phyloP scores from a whole-genome alignment of 2,329 filamentous ascomycete species.

The Xylogone sp. region DNA sequence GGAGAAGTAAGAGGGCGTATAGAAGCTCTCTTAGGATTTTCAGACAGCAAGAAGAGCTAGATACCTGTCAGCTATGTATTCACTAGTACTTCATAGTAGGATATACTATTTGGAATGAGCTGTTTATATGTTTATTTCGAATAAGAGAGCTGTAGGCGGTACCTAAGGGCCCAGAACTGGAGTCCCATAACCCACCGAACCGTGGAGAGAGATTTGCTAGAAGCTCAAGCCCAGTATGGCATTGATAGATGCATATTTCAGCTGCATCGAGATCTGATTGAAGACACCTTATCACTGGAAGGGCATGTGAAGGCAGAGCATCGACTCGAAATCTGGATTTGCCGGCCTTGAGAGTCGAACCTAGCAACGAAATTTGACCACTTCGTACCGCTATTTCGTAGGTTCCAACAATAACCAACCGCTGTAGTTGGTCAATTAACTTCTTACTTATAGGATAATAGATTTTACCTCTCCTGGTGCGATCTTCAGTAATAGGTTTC shows the following conservation, averaged over 20 bases:
- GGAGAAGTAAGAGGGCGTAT: constrained; percentile 54
- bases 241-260: constrained; percentile 53
- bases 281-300: constrained; percentile 59
- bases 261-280: constrained; percentile 41
- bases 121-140: constrained; percentile 18
- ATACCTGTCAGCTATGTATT: constrained; percentile 17
- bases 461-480: constrained; percentile 45
- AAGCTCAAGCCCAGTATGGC: constrained; percentile 42
- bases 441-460: not conserved
- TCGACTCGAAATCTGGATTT: constrained; percentile 52
- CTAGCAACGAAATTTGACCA: constrained; percentile 62
- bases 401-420: constrained; percentile 61
- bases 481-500: constrained; percentile 38
- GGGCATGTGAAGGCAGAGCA: constrained; percentile 64
- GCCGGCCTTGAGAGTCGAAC: constrained; percentile 54
- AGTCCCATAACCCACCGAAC: constrained; percentile 65
- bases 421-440: constrained; percentile 33
- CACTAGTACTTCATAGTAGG: constrained; percentile 3
- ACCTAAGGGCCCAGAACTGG: constrained; percentile 26
- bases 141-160: constrained; percentile 6
- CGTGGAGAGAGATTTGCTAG: constrained; percentile 61
- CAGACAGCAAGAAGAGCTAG: constrained; percentile 51
- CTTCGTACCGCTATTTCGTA: constrained; percentile 60
- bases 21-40: constrained; percentile 44
- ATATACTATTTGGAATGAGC: constrained; percentile 48